A percentile compares a stretch with the other conserved stretches of the same genome.
These are phyloP conservation scores for Tephrocybe sp. DNA, from an alignment of 768 basidiomycete genomes.

Conservation along the genomic window DNA sequence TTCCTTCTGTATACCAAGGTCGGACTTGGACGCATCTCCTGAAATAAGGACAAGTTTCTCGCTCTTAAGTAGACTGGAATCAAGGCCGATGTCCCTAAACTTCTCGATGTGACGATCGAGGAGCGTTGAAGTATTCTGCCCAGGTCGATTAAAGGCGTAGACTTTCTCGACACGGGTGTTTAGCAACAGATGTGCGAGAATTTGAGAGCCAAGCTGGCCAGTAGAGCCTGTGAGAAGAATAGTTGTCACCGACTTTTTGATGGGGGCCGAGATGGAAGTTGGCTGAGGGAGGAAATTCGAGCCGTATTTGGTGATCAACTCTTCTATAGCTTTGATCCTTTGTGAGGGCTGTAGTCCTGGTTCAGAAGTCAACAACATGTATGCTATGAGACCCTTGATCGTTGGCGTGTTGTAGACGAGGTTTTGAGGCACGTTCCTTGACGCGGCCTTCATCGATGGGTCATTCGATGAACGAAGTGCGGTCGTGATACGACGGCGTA, in stretches of 20 bases:
- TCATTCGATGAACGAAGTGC: slow-evolving; percentile 2
- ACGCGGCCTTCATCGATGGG: not conserved
- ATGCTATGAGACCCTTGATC: not conserved
- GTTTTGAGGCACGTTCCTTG: not conserved
- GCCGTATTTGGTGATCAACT: no score
- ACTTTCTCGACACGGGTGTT: slow-evolving; percentile 34
- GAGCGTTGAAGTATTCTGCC: not conserved
- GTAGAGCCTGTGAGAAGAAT: slow-evolving; percentile 27
- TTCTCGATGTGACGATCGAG: slow-evolving; percentile 7
- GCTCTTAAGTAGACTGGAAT: not conserved
- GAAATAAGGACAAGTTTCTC: slow-evolving; percentile 11
- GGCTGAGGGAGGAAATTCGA: no score
- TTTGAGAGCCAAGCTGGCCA: slow-evolving; percentile 20
- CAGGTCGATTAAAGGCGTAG: slow-evolving; percentile 33
- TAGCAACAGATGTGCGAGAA: slow-evolving; percentile 21
- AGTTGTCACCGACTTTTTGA: no score
- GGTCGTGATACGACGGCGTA: slow-evolving; percentile 5
- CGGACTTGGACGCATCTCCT: slow-evolving; percentile 4
- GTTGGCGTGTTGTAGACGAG: not conserved
- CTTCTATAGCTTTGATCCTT: no score
- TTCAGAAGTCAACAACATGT: no score
- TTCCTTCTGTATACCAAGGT: no score
- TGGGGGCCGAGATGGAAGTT: no score
- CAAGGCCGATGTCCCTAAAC: slow-evolving; percentile 13
- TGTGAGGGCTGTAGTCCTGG: no score